Evolutionary conservation across 306 rosid species (phyloP), one percentile per base, ranked within the genome.

Genomic region (Prunus armeniaca): DNA sequence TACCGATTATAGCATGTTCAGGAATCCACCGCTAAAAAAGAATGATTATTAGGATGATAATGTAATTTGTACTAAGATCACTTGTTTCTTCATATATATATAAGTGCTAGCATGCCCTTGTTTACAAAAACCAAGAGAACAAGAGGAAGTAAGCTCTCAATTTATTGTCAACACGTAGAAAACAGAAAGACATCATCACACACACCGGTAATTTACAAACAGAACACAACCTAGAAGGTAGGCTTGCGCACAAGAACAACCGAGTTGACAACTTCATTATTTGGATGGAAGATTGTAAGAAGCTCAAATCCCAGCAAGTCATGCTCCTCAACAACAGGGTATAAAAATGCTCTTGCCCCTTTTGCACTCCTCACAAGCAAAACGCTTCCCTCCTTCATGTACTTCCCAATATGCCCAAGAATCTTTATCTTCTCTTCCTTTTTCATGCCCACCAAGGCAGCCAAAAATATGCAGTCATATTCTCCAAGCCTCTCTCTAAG

Each of bases 391-490:
- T 83, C 85, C 75, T 90, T 88, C 97, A 92, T 92, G 47, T 88
- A 86, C 76, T 78, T 88, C 30, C 84, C 67, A 38, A 90, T 46
- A 47, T 87, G 91, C 41, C 76, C 85, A 54, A 90, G 4, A 76
- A 90, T 82, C 88, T 84, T 88, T 45, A 78, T 52, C 76, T 92
- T 92, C 27, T 74, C 85, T 56, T 86, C 85, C 63, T 74, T 90
- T 10, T 24, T 80, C 88, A 88, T 74, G 0, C 97, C 93, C 68
- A 92, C 97, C 49, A 90, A 87, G 58, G 97, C 93, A 5, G 96
- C 97, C 87, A 92, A 69, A 60, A 92, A 81, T 38, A 90, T 79
- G 80, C 91, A 90, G 19, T 92, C 96, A 71, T 92, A 92, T n/a
- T 83, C 75, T 18, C 76, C 91, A 32, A 92, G 76, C 69, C 54